phyloP scores from a whole-genome alignment of 441 rosid species.

The Lepidium campestre region DNA sequence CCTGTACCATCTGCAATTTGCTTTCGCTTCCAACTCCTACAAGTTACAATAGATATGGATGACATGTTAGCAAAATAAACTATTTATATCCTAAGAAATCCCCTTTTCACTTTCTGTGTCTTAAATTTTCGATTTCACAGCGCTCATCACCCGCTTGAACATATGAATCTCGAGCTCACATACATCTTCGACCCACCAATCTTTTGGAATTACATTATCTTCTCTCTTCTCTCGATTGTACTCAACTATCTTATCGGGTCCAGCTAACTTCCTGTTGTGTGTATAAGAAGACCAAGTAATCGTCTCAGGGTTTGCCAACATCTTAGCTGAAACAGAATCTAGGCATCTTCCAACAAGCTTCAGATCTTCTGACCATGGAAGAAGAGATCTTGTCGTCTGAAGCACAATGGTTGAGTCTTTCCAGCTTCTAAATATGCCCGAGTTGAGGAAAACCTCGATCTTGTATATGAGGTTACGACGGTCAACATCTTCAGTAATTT shows the following conservation, averaged over 20 bases:
- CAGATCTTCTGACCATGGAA: conserved; percentile 85
- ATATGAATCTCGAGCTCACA: conserved; percentile 79
- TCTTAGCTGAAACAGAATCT: conserved; percentile 82
- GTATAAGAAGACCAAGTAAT: conserved; percentile 94
- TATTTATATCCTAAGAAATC: background rate
- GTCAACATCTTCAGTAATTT: conserved; percentile 84
- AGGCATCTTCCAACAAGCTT: conserved; percentile 80
- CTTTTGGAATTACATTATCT: conserved; percentile 54
- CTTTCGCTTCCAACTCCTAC: conserved; percentile 63
- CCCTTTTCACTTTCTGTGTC: background rate
- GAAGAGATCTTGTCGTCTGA: conserved; percentile 71
- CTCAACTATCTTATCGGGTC: conserved; percentile 44
- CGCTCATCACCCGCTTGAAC: conserved; percentile 59
- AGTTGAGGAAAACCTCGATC: conserved; percentile 82
- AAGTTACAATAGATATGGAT: conserved; percentile 20
- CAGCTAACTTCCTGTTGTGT: conserved; percentile 61
- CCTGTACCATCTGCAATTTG: conserved; percentile 79
- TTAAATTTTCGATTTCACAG: conserved; percentile 50
- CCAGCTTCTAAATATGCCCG: conserved; percentile 89
- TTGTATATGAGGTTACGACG: conserved; percentile 78
- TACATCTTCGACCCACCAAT: conserved; percentile 99
- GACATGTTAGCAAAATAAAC: background rate
- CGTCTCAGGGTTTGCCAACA: conserved; percentile 64
- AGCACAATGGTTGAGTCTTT: conserved; percentile 92
- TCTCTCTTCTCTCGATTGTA: conserved; percentile 38